Base-by-base conservation (phyloP, 345 rosid genomes). In the Eucalyptus sideroxylon region DNA sequence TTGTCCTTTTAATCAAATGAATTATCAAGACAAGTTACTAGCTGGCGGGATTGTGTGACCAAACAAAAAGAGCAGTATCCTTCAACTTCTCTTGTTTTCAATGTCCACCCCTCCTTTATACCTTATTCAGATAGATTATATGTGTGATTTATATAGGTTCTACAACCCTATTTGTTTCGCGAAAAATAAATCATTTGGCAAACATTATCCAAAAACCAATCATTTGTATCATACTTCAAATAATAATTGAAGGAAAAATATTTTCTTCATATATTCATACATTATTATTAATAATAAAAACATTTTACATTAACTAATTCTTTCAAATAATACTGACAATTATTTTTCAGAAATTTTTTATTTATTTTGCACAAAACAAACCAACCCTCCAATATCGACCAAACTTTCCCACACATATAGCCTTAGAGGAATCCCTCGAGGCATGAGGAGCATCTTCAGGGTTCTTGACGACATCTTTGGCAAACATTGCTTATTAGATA, bases 81-180 rank as follows among this genome's bases (percentile, higher is more conserved):
- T 3, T 34, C 82, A 19, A 19, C 45, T 37, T 72, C 82, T 72
- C 45, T 6, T 0, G 45, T 72, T 37, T 72, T 42, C 40, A 37
- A 72, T 37, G 23, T 31, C 19, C 80, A 40, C 19, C 4, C 24
- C 24, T 13, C 67, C 67, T 27, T 27, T 60, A 26, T 60, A 60
- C 3, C 67, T 11, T 27, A 60, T 27, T 60, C 16, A 1, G 0
- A 60, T 12, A 60, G 16, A 27, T 60, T 4, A 27, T 1, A 6
- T 27, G 15, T 60, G 67, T 2, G 3, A 26, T 11, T 60, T 60
- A 60, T 27, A 27, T 60, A 60, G 16, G 13, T 60, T 16, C 7
- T 60, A 11, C 6, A 0, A 6, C 4, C 15, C 4, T 27, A 60
- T 60, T 60, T 27, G 69, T 30, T 24, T 56, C 1, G 0, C 4